Percentiles rank a stretch among this genome's conserved stretches.
These are phyloP conservation scores for Chytriomyces hyalinus DNA, from an alignment of 192 early-diverging fungal genomes.

Conservation along the genomic window DNA sequence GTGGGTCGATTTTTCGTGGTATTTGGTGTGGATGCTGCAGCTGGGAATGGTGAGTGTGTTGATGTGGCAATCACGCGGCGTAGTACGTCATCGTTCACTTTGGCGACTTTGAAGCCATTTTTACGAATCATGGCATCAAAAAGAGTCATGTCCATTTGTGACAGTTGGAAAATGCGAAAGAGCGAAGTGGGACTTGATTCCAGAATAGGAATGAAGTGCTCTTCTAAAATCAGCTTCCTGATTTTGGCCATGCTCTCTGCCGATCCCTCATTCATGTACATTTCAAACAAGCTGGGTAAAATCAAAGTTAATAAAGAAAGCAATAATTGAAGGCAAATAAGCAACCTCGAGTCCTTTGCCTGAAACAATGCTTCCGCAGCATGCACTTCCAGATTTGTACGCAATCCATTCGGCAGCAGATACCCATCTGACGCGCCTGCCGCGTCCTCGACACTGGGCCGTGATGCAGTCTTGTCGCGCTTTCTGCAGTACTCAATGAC, in stretches of 20 bases:
- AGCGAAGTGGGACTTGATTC: constrained; percentile 23
- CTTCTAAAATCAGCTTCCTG: constrained; percentile 12
- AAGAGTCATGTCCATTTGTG: constrained; percentile 23
- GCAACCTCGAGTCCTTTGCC: not conserved
- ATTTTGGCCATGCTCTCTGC: constrained; percentile 11
- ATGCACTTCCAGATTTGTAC: not conserved
- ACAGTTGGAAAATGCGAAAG: constrained; percentile 31
- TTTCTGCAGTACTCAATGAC: constrained; percentile 22
- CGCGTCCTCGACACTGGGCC: not conserved
- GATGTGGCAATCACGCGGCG: constrained; percentile 12
- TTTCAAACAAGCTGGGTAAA: not conserved
- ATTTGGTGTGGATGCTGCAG: not conserved
- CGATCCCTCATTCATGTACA: not conserved
- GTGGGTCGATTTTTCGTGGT: not conserved
- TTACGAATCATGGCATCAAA: constrained; percentile 26
- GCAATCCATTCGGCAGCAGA: constrained; percentile 14
- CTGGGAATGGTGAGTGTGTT: not conserved
- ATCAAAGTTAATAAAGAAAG: not conserved
- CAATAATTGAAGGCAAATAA: not conserved
- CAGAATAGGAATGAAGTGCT: constrained; percentile 23
- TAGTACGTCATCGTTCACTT: constrained; percentile 33
- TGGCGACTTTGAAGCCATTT: constrained; percentile 30
- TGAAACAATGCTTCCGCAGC: not conserved
- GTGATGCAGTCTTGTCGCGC: not conserved
- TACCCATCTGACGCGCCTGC: not conserved